Evolutionary conservation across 352 stramenopile species (phyloP), one percentile per base, ranked within the genome.

Genomic region (Globisporangium paddicum): DNA sequence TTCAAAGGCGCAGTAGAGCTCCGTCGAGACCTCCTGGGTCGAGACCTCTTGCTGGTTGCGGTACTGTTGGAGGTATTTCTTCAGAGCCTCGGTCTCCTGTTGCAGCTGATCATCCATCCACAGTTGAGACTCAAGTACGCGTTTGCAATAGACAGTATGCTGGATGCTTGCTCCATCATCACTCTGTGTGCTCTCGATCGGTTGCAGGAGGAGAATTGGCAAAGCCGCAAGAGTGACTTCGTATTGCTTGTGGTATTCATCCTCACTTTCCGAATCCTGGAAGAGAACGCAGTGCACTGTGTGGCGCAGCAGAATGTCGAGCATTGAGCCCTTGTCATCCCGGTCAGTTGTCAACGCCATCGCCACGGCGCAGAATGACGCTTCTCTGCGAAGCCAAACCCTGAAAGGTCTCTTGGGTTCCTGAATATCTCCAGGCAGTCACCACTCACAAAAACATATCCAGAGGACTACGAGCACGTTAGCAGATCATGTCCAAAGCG

Each of bases 401-500:
- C 18, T 40, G 47, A 53, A 53, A 26, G 47, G 28, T 40, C n/a
- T n/a, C n/a, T n/a, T n/a, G n/a, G n/a, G n/a, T n/a, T n/a, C n/a
- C n/a, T n/a, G n/a, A n/a, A n/a, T n/a, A n/a, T n/a, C n/a, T n/a
- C n/a, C n/a, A n/a, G n/a, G n/a, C n/a, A n/a, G n/a, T 30, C 18
- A 30, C 46, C 52, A 25, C 30, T 28, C 11, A 41, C 13, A 54
- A 13, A 25, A 25, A 16, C 42, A 45, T 51, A 48, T 53, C 50
- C 8, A 14, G 3, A 44, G 5, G 14, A 42, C 38, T 7, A n/a
- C 47, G 19, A 38, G 13, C 26, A 21, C n/a, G 13, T 6, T 4
- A 19, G 9, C 16, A 23, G 21, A 6, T n/a, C 44, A 89, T 89
- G 80, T 93, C 82, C 23, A 93, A 90, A 49, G 66, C 79, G 19